phyloP scores from a whole-genome alignment of 1,284 basidiomycete genomes.

The Taiwanofungus camphoratus region DNA sequence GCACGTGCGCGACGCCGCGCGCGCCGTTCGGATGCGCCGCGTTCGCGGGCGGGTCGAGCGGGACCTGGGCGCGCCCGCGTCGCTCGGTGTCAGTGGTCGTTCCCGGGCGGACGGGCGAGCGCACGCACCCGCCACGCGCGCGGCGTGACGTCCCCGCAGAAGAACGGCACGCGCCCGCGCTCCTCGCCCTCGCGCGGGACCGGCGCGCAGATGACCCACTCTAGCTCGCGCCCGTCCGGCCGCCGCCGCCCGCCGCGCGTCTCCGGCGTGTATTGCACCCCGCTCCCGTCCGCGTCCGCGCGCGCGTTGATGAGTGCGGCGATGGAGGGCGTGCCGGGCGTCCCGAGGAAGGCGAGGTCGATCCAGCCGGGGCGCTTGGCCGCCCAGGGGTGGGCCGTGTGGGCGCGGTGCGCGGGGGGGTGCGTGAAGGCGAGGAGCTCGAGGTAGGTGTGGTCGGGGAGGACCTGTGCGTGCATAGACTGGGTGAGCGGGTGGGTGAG shows the following conservation, averaged over 20 bases:
- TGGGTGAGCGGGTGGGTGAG: background rate
- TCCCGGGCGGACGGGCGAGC: background rate
- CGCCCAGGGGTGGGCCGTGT: conserved; percentile 48
- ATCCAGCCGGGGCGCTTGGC: conserved; percentile 54
- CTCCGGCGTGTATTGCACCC: conserved; percentile 38
- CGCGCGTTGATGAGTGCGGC: conserved; percentile 49
- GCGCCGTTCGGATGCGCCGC: conserved; percentile 41
- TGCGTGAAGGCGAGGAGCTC: conserved; percentile 64
- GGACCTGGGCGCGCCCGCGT: conserved; percentile 34
- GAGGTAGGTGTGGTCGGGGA: conserved; percentile 56
- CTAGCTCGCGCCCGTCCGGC: conserved; percentile 44
- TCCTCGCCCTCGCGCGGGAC: conserved; percentile 9
- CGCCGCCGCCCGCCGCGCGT: conserved; percentile 45
- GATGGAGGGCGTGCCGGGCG: conserved; percentile 33
- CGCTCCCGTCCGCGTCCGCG: conserved; percentile 30
- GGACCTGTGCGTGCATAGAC: conserved; percentile 33
- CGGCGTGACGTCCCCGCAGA: conserved; percentile 65
- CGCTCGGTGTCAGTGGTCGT: background rate
- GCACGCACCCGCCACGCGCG: conserved; percentile 46
- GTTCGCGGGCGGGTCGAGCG: conserved; percentile 38
- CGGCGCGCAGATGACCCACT: conserved; percentile 52
- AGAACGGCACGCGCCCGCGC: conserved; percentile 52
- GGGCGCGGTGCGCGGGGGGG: conserved; percentile 41
- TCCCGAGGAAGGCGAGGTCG: conserved; percentile 57
- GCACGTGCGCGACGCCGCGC: conserved; percentile 42